A percentile compares a stretch with the other conserved stretches of the same genome.
Conservation (phyloP, 306 rosid species). For the Trichosanthes truncata region DNA sequence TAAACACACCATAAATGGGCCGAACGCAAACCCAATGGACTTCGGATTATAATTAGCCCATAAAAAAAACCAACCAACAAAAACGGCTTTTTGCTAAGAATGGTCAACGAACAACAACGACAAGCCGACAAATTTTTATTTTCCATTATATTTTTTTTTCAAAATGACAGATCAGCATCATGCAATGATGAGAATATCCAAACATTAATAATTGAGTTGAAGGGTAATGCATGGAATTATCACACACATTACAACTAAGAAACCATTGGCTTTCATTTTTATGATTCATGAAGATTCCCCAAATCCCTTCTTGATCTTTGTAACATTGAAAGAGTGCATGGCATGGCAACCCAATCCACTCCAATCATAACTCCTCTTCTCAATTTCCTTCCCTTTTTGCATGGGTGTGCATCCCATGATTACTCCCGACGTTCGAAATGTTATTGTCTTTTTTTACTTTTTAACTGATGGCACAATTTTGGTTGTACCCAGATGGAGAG, state of each 20-base stretch:
- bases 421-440: not conserved
- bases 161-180: not conserved
- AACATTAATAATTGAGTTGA: slow-evolving; percentile 1
- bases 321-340: not conserved
- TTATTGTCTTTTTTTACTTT: too few relatives aligned
- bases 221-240: not conserved
- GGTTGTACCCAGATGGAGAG: too few relatives aligned
- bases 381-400: not conserved
- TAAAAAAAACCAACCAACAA: not conserved
- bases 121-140: not conserved
- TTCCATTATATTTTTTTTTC: not conserved
- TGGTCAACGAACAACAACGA: not conserved
- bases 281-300: slow-evolving; percentile 6
- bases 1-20: not conserved
- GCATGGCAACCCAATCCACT: not conserved
- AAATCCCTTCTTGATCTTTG: slow-evolving; percentile 4
- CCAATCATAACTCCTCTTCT: not conserved
- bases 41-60: not conserved
- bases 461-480: too few relatives aligned
- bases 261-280: not conserved
- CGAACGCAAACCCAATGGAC: not conserved
- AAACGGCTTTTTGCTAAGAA: not conserved
- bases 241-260: not conserved
- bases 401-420: not conserved
- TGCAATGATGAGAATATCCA: not conserved